Evolutionary conservation across 805 yeast genomes (phyloP), one percentile per base, ranked within the genome.

Genomic region (Tetrapisispora taiwanensis): DNA sequence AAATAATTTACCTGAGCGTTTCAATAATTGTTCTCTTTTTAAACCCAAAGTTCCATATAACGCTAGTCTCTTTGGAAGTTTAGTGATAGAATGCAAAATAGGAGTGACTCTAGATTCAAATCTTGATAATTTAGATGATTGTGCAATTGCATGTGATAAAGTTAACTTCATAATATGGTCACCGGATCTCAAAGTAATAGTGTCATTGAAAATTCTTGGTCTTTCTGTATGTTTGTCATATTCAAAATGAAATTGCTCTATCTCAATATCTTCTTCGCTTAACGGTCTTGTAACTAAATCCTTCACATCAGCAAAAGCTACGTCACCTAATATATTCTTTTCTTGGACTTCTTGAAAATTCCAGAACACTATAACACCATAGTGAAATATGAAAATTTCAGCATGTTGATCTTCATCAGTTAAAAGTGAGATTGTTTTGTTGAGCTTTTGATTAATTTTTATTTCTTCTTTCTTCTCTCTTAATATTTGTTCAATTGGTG

Each of bases 301-400:
- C 60, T 68, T 71, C 14, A 63, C 68, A 27, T 71, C 73, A 17
- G 74, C 71, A 55, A 74, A 74, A 32, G 77, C 83, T 50, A 92
- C 70, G 58, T 92, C 98, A 1, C 97, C 97, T 44, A 92, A 71
- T 17, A 92, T 78, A 55, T 90, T 92, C 67, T 88, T 88, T 56
- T 92, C 98, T 58, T 92, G 96, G 7, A 76, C 71, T 58, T 88
- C 96, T 2, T 90, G 79, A 54, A 92, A 88, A 58, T 92, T 92
- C 98, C 98, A 92, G 57, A 92, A 89, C 18, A 92, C 97, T n/a
- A 92, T 87, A 13, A 90, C 95, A 18, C 98, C 98, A 60, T 92
- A 92, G 43, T 78, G 80, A 59, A 90, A 79, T 13, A 92, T 75
- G 56, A 92, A 92, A 71, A 92, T 74, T 56, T 90, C 97, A 0